Evolutionary conservation across 2,329 filamentous ascomycete species (phyloP).

Genomic region (Aspergillus sp.): DNA sequence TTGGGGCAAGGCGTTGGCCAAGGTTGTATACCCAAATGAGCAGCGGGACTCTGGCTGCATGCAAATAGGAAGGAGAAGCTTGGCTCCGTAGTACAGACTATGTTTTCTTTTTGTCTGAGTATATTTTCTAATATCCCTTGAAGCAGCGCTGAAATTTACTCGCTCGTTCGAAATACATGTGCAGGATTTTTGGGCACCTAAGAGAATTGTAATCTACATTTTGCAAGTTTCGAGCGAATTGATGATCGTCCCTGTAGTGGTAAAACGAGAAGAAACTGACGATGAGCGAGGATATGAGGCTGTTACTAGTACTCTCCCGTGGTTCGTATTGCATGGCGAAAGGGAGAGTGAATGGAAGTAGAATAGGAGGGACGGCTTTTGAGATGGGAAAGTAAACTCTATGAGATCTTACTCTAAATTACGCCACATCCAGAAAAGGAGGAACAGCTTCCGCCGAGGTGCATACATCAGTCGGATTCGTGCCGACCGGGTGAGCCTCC

Average conservation of each 20-base stretch:
- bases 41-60: conserved; percentile 30
- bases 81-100: conserved; percentile 37
- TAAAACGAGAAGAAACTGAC: neutral
- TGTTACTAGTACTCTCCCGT: neutral
- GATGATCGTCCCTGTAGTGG: neutral
- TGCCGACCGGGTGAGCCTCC: neutral
- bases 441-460: neutral
- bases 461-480: neutral
- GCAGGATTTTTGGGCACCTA: conserved; percentile 3
- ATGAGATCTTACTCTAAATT: neutral
- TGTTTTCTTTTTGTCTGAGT: conserved; percentile 40
- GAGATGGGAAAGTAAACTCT: too few species aligned
- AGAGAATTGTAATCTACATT: conserved; percentile 8
- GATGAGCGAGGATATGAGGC: neutral
- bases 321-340: neutral
- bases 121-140: conserved; percentile 44
- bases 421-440: neutral
- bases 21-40: conserved; percentile 24
- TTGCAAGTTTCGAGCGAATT: neutral
- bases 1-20: conserved; percentile 27
- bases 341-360: too few species aligned
- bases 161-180: conserved; percentile 30
- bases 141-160: conserved; percentile 40
- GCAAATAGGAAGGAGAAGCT: conserved; percentile 42
- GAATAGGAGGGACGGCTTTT: too few species aligned